Percentiles rank a stretch among this genome's conserved stretches.
Conservation (phyloP, 129 eudicot genomes). For the Rutidosis leptorrhynchoides region DNA sequence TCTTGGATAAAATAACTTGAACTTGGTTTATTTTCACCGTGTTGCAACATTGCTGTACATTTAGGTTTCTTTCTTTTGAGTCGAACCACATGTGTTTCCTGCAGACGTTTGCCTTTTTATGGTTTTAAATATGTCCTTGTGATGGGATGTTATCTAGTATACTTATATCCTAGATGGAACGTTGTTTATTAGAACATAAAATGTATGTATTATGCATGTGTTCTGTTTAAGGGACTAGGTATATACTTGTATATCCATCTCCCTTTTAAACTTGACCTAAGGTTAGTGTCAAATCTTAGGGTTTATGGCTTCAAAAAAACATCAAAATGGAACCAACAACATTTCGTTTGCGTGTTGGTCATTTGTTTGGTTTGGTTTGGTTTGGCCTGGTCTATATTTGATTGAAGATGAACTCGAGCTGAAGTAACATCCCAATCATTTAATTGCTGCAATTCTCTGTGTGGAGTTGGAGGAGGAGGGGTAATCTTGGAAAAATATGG, state of each 20-base stretch:
- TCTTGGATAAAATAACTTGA: not conserved
- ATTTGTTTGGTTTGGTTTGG: not conserved
- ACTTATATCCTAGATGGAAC: not conserved
- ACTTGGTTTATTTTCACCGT: constrained; percentile 15
- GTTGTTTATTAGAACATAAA: not conserved
- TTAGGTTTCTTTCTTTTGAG: not conserved
- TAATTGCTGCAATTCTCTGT: too few species aligned
- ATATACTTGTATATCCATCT: not conserved
- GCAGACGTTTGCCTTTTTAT: not conserved
- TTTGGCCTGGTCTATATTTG: too few species aligned
- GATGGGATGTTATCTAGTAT: not conserved
- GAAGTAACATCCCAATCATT: too few species aligned
- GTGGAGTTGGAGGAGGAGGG: too few species aligned
- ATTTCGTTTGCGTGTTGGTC: not conserved
- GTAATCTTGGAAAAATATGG: too few species aligned
- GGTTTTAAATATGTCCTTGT: not conserved
- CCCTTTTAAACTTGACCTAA: not conserved
- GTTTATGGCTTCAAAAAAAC: not conserved
- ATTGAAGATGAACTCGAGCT: too few species aligned
- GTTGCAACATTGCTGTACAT: not conserved
- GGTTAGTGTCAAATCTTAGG: not conserved
- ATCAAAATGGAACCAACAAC: too few species aligned
- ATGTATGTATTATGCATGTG: not conserved
- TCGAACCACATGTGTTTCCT: constrained; percentile 1
- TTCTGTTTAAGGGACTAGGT: not conserved